Evolutionary conservation across 2,329 filamentous ascomycete genomes (phyloP).

Genomic region (Ceratocystis variospora): DNA sequence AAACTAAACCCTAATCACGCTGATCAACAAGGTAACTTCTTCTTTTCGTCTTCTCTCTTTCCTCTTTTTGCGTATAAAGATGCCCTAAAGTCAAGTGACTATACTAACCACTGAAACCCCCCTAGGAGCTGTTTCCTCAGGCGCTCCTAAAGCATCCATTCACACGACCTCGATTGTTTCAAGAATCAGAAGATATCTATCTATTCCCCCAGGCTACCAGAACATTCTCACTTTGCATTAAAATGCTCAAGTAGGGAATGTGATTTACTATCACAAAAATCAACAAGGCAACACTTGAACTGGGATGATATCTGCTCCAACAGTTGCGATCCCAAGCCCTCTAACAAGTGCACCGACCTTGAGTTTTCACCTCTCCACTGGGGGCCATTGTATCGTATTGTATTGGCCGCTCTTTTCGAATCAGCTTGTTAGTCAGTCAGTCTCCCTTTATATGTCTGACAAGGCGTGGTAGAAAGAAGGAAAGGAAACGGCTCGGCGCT

Average conservation of each 20-base stretch:
- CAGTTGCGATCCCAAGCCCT: not conserved
- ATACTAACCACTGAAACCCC: not conserved
- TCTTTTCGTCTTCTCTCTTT: not conserved
- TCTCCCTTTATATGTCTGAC: not conserved
- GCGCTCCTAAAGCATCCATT: not conserved
- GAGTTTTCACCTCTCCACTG: not conserved
- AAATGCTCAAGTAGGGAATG: not conserved
- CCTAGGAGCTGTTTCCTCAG: not conserved
- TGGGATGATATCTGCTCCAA: not conserved
- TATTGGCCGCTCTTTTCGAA: too few relatives aligned
- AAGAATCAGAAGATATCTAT: not conserved
- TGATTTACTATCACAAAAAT: not conserved
- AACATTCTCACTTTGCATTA: not conserved
- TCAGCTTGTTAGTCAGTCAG: not conserved
- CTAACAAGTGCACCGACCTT: not conserved
- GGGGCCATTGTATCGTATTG: not conserved
- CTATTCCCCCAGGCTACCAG: not conserved
- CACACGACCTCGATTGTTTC: not conserved
- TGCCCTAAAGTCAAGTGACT: not conserved
- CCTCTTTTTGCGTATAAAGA: not conserved
- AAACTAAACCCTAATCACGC: not conserved
- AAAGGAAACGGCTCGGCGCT: not conserved
- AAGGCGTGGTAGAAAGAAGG: too few relatives aligned
- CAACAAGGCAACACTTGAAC: not conserved
- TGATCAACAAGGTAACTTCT: not conserved